phyloP scores from a whole-genome alignment of 2,329 filamentous ascomycete genomes.

The Dothistroma pini region DNA sequence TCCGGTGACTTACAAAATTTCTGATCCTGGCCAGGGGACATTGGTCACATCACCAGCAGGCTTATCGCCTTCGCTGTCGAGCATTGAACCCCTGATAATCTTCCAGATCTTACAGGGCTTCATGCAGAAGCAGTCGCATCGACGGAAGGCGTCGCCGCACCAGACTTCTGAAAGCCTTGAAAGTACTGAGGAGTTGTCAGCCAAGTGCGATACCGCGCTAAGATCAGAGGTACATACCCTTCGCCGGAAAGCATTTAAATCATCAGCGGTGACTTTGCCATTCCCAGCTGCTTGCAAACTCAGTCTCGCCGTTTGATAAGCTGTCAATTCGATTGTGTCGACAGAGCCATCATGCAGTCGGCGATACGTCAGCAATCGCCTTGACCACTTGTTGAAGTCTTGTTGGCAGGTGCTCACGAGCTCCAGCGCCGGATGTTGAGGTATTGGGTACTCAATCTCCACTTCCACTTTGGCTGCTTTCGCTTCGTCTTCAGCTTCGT shows the following conservation, averaged over 20 bases:
- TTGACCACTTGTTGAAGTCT: constrained; percentile 88
- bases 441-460: constrained; percentile 69
- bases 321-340: constrained; percentile 31
- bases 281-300: constrained; percentile 30
- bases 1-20: too few relatives aligned
- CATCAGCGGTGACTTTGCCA: constrained; percentile 53
- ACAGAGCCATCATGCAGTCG: constrained; percentile 60
- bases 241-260: constrained; percentile 64
- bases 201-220: background rate
- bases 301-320: constrained; percentile 25
- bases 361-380: constrained; percentile 81
- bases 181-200: constrained; percentile 32
- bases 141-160: background rate
- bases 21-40: too few relatives aligned
- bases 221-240: constrained; percentile 34
- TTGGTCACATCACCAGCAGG: too few relatives aligned
- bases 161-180: constrained; percentile 32
- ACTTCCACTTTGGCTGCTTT: constrained; percentile 33
- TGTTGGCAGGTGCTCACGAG: constrained; percentile 76
- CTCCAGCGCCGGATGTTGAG: constrained; percentile 70
- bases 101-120: background rate
- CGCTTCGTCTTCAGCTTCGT: constrained; percentile 12
- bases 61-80: too few relatives aligned
- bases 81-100: too few relatives aligned
- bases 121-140: background rate